Evolutionary conservation across 805 yeast species (phyloP), one percentile per base, ranked within the genome.

Genomic region (Saccharomycopsis olivae): DNA sequence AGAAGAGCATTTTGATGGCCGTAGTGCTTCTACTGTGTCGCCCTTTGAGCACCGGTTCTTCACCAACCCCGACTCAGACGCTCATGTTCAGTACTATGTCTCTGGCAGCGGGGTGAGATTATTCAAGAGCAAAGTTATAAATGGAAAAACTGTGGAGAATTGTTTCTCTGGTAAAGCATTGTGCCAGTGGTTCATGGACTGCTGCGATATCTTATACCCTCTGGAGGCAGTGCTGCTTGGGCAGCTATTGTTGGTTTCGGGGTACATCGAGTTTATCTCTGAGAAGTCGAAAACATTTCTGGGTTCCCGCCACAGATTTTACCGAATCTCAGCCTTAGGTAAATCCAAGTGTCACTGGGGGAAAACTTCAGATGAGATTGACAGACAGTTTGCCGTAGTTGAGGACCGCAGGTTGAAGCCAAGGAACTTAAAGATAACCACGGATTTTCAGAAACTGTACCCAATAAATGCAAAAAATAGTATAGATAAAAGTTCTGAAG

Each of bases 111-210:
- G 96, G 1, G 65, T 84, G 2, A 59, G 95, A 15, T 51, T 83
- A 3, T 73, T 72, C 48, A 54, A 63, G 32, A 53, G 69, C 34
- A 49, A 51, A 4, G 66, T 69, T 44, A 38, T 38, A 19, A 34
- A 35, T 13, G 39, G 33, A 5, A 31, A 34, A 15, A 27, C 14
- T 6, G 58, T 56, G 9, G 41, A 47, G 3, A 36, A 47, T 21
- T 69, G 75, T 39, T 67, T 84, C 46, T 69, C 82, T 1, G 94
- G 96, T 0, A 81, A 81, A 50, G 80, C 92, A 0, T 62, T 80
- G 0, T 69, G 77, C 58, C 96, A 87, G 52, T 89, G 95, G 95
- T 52, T 89, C 5, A 68, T 80, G 73, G 97, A 89, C 47, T 87
- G 96, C 53, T 82, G 95, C 1, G 92, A 84, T 51, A 63, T 78